Evolutionary conservation across 2,329 filamentous ascomycete species (phyloP).

Genomic region (Arthrinium phaeospermum): DNA sequence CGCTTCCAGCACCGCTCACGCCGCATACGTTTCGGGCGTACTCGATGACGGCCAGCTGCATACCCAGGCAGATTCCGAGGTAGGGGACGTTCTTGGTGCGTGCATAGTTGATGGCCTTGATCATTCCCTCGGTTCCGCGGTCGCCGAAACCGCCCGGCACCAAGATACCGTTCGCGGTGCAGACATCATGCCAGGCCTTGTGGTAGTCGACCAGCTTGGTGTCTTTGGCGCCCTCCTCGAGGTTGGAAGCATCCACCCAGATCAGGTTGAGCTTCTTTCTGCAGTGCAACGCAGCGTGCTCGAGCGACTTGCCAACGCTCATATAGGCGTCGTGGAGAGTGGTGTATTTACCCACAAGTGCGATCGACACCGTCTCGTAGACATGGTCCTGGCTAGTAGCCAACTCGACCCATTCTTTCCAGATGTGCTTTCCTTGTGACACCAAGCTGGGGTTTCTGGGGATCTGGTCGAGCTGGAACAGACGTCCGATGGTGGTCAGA

Average conservation of each 20-base stretch:
- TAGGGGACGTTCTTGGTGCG: constrained; percentile 81
- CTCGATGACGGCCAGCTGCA: constrained; percentile 93
- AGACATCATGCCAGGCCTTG: constrained; percentile 83
- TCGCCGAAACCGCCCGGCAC: constrained; percentile 81
- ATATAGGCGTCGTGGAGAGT: constrained; percentile 86
- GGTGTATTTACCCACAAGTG: constrained; percentile 91
- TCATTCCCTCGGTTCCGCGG: constrained; percentile 89
- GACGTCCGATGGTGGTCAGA: constrained; percentile 66
- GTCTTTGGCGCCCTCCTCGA: constrained; percentile 71
- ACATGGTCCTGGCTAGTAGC: constrained; percentile 71
- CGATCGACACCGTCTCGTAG: constrained; percentile 76
- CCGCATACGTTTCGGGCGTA: constrained; percentile 78
- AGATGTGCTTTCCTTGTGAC: constrained; percentile 70
- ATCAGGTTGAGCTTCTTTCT: constrained; percentile 78
- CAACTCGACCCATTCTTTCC: constrained; percentile 78
- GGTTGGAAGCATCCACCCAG: constrained; percentile 84
- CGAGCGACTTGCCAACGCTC: constrained; percentile 82
- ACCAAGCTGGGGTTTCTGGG: constrained; percentile 58
- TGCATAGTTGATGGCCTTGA: constrained; percentile 84
- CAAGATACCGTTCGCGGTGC: constrained; percentile 70
- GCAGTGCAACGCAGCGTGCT: constrained; percentile 91
- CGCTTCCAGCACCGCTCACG: constrained; percentile 60
- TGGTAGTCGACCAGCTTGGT: constrained; percentile 76
- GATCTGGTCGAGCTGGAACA: constrained; percentile 68
- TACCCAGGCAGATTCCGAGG: constrained; percentile 88